These are phyloP conservation scores for Thraustochytrium sp. DNA, from an alignment of 352 stramenopile genomes.

Conservation along the genomic window DNA sequence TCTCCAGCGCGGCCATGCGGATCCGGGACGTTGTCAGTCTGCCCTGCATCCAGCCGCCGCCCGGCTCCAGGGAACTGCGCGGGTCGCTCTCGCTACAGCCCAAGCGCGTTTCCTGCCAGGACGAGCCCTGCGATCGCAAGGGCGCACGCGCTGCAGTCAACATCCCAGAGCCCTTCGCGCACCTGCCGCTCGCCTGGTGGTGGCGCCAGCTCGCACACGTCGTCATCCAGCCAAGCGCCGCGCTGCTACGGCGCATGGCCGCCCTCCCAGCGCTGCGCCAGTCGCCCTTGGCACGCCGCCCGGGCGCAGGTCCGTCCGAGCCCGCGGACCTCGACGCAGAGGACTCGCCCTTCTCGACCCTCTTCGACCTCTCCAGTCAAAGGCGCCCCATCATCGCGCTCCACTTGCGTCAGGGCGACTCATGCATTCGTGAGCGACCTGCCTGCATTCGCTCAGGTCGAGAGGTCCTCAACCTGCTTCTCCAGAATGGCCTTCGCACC, in stretches of 20 bases:
- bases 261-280: not conserved
- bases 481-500: not conserved
- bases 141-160: not conserved
- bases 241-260: not conserved
- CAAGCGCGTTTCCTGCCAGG: not conserved
- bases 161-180: not conserved
- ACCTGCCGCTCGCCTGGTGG: conserved; percentile 9
- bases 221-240: not conserved
- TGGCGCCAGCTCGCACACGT: not conserved
- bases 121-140: not conserved
- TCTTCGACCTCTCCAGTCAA: not conserved
- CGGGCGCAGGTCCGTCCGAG: not conserved
- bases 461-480: not conserved
- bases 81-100: not conserved
- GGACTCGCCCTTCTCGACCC: not conserved
- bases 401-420: not conserved
- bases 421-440: not conserved
- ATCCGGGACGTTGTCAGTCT: not conserved
- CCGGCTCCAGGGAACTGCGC: not conserved
- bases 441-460: not conserved
- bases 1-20: not conserved
- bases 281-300: not conserved
- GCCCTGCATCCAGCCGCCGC: not conserved
- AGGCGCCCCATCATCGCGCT: not conserved
- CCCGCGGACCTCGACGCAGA: not conserved